A percentile compares a stretch with the other conserved stretches of the same genome.
These are phyloP conservation scores for Hypoxylon trugodes DNA, from an alignment of 495 filamentous ascomycete species.

Conservation along the genomic window DNA sequence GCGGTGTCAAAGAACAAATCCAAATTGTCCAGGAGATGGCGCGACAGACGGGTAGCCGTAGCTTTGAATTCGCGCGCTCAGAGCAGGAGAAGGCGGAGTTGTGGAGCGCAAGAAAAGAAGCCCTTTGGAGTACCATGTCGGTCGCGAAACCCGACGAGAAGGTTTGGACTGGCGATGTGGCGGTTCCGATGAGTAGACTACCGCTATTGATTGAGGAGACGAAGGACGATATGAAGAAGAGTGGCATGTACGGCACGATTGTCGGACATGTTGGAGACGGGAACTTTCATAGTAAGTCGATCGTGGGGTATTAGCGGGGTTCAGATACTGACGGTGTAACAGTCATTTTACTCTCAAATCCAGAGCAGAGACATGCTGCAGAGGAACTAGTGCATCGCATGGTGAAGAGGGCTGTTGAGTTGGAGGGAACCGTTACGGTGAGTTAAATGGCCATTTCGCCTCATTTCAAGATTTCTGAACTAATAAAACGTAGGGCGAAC, in stretches of 20 bases:
- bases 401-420: slow-evolving; percentile 83
- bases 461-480: not conserved
- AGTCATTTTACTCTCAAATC: slow-evolving; percentile 78
- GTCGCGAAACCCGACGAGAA: slow-evolving; percentile 64
- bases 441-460: slow-evolving; percentile 9
- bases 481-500: slow-evolving; percentile 66
- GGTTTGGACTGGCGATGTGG: slow-evolving; percentile 87
- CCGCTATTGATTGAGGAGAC: slow-evolving; percentile 82
- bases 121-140: slow-evolving; percentile 77
- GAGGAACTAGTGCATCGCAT: slow-evolving; percentile 81
- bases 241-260: slow-evolving; percentile 74
- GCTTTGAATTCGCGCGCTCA: slow-evolving; percentile 81
- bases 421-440: slow-evolving; percentile 82
- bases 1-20: slow-evolving; percentile 84
- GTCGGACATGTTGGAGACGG: slow-evolving; percentile 86
- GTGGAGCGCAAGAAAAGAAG: slow-evolving; percentile 89
- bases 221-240: slow-evolving; percentile 71
- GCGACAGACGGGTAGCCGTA: slow-evolving; percentile 64
- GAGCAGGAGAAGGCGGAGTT: slow-evolving; percentile 76
- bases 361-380: slow-evolving; percentile 67
- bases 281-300: slow-evolving; percentile 75
- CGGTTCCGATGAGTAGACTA: slow-evolving; percentile 76
- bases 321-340: slow-evolving; percentile 20
- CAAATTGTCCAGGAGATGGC: slow-evolving; percentile 73
- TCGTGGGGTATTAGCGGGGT: not conserved